These are phyloP conservation scores for Penicillium simplicissimum DNA, from an alignment of 495 filamentous ascomycete species.

Conservation along the genomic window DNA sequence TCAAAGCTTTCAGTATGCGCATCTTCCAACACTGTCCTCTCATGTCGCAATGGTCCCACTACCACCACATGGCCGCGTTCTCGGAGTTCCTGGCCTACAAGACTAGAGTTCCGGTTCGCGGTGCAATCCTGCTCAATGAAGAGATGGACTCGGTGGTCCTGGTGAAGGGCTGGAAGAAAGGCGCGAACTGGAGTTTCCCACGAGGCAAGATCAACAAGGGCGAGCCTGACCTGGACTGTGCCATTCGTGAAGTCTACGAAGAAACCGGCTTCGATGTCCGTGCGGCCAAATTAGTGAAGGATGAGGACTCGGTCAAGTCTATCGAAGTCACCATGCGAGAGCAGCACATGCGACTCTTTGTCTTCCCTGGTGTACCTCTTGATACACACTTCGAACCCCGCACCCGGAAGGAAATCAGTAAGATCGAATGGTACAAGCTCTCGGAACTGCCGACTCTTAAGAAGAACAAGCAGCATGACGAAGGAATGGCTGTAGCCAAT, in stretches of 20 bases:
- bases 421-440: conserved; percentile 88
- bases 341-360: conserved; percentile 88
- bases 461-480: conserved; percentile 60
- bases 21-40: conserved; percentile 94
- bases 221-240: conserved; percentile 89
- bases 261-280: conserved; percentile 89
- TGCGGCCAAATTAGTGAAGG: conserved; percentile 66
- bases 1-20: conserved; percentile 77
- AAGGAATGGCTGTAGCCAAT: conserved; percentile 55
- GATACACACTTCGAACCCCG: conserved; percentile 84
- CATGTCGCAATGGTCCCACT: conserved; percentile 73
- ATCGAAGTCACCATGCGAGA: conserved; percentile 88
- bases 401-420: conserved; percentile 96
- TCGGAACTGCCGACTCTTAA: conserved; percentile 83
- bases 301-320: conserved; percentile 67
- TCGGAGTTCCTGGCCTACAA: conserved; percentile 92
- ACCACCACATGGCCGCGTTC: conserved; percentile 77
- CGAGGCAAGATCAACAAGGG: conserved; percentile 96
- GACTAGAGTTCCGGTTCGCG: conserved; percentile 86
- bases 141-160: conserved; percentile 88
- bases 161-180: conserved; percentile 97
- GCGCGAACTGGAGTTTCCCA: conserved; percentile 94
- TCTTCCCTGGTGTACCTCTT: conserved; percentile 82
- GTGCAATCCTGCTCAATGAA: conserved; percentile 88
- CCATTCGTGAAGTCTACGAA: conserved; percentile 90